Conservation (phyloP, 305 asterid species). For the Stenogyne calaminthoides region DNA sequence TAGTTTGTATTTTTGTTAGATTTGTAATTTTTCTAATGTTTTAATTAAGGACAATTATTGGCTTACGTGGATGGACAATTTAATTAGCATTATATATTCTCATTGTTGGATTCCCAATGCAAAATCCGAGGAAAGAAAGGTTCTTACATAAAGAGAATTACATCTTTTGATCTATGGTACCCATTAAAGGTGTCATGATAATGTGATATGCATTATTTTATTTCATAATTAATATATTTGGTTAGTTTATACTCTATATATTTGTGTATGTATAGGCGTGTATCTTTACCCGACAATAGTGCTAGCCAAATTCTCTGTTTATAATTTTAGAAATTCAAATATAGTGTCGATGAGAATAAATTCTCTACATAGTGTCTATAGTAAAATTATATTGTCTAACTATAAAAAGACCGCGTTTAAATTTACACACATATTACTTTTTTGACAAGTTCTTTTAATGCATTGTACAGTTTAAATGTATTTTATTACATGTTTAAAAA, state of each 20-base stretch:
- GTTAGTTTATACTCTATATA: too few relatives aligned
- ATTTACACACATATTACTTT: too few relatives aligned
- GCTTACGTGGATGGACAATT: conserved; percentile 38
- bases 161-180: conserved; percentile 28
- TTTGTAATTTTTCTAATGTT: background rate
- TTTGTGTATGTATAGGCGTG: background rate
- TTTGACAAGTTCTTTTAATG: too few relatives aligned
- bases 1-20: conserved; percentile 2
- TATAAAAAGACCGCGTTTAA: background rate
- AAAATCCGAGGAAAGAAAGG: conserved; percentile 52
- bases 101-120: conserved; percentile 36
- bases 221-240: background rate
- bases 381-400: background rate
- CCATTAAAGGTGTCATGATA: too few relatives aligned
- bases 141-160: conserved; percentile 34
- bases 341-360: background rate
- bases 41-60: conserved; percentile 25
- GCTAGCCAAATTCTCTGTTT: background rate
- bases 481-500: too few relatives aligned
- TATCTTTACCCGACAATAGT: background rate
- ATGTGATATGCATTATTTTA: conserved; percentile 1
- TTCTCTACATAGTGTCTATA: background rate
- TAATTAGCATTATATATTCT: conserved; percentile 35
- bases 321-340: background rate
- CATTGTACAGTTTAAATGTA: too few relatives aligned